These are phyloP conservation scores for Mycena filopes DNA, from an alignment of 768 basidiomycete species.

Conservation along the genomic window DNA sequence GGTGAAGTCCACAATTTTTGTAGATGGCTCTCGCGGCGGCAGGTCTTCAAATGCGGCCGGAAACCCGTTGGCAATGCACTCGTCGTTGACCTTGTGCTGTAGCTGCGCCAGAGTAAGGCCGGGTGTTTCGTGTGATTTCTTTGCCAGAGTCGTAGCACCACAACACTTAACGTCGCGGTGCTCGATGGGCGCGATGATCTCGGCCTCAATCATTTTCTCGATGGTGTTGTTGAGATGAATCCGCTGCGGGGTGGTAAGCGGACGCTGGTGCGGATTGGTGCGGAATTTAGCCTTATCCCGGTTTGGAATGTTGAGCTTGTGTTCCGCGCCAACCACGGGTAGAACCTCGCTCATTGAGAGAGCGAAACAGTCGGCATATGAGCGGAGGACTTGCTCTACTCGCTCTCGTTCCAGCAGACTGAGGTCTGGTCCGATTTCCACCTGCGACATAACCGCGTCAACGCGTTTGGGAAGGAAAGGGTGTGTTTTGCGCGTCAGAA, in stretches of 20 bases:
- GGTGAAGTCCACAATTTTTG: conserved; percentile 6
- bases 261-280: conserved; percentile 34
- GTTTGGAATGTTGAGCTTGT: conserved; percentile 34
- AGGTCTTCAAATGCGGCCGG: conserved; percentile 4
- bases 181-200: conserved; percentile 8
- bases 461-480: too few species aligned
- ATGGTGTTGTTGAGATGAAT: conserved; percentile 33
- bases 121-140: conserved; percentile 24
- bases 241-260: conserved; percentile 35
- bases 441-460: too few species aligned
- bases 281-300: background rate
- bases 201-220: conserved; percentile 38
- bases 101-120: conserved; percentile 27
- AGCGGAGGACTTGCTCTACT: conserved; percentile 24
- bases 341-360: conserved; percentile 45
- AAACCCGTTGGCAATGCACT: conserved; percentile 22
- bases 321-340: conserved; percentile 31
- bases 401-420: background rate
- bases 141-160: conserved; percentile 24
- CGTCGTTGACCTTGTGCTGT: conserved; percentile 21
- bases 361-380: conserved; percentile 53
- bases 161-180: conserved; percentile 30
- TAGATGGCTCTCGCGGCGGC: conserved; percentile 26
- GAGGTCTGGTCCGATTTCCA: too few species aligned
- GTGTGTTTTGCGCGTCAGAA: too few species aligned